Evolutionary conservation across 768 basidiomycete species (phyloP).

Genomic region (Rhizopogon roseolus): DNA sequence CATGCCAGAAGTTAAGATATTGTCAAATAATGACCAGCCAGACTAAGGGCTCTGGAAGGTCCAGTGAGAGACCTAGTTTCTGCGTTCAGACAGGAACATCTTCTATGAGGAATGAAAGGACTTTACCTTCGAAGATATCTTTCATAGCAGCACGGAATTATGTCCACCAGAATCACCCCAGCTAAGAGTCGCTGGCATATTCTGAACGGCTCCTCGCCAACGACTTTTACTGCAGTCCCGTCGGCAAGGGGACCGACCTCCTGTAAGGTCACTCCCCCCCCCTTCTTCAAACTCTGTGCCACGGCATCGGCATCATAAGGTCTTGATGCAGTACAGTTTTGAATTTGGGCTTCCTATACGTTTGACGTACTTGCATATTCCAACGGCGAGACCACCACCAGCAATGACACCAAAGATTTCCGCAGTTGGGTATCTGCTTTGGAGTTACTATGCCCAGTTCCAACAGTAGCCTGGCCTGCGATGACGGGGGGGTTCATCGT

Average conservation of each 20-base stretch:
- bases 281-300: slow-evolving; percentile 73
- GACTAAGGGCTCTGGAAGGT: slow-evolving; percentile 88
- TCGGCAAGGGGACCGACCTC: slow-evolving; percentile 98
- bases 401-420: slow-evolving; percentile 90
- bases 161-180: slow-evolving; percentile 77
- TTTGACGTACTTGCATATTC: slow-evolving; percentile 89
- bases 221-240: slow-evolving; percentile 94
- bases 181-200: slow-evolving; percentile 88
- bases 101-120: background rate
- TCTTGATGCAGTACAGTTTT: slow-evolving; percentile 88
- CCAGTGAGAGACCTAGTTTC: slow-evolving; percentile 96
- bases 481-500: slow-evolving; percentile 96
- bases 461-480: slow-evolving; percentile 93
- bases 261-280: slow-evolving; percentile 73
- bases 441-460: slow-evolving; percentile 95
- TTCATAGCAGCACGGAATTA: slow-evolving; percentile 98
- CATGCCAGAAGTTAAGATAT: no score
- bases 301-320: slow-evolving; percentile 94
- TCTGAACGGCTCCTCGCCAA: slow-evolving; percentile 92
- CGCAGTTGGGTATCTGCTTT: slow-evolving; percentile 77
- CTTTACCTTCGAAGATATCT: slow-evolving; percentile 94
- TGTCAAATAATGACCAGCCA: no score
- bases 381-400: slow-evolving; percentile 90
- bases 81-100: slow-evolving; percentile 27
- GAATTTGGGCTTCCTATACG: slow-evolving; percentile 83